Evolutionary conservation across 2,329 filamentous ascomycete genomes (phyloP), one percentile per base, ranked within the genome.

Genomic region (Paraconiothyrium brasiliense): DNA sequence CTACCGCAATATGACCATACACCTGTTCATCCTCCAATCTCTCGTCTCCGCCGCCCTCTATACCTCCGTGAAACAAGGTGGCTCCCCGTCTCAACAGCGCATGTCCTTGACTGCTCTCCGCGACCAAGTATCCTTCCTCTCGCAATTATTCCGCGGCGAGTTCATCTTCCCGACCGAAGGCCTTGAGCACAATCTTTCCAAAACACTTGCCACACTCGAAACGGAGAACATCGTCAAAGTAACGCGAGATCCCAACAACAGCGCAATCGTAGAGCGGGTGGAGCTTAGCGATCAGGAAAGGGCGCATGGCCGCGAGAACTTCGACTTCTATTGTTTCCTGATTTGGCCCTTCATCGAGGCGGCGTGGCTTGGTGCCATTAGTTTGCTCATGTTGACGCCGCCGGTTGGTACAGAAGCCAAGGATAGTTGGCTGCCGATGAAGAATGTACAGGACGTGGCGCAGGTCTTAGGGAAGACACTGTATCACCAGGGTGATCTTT

Each of bases 1-100:
- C 79, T 99, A 99, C 80, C 90, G 95, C 56, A 99, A 99, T 79
- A 98, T 98, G 95, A 97, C 94, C 0, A 99, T 99, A 64, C 95
- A 99, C 76, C 86, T 99, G 5, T 99, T 99, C 78, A 95, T 99
- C 60, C 91, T 93, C 2, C 94, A 98, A 76, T 92, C 94, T 0
- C 84, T 99, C 4, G 92, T 98, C 24, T 95, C 92, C 63, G 92
- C 90, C 4, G 92, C 92, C 32, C 90, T 99, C 84, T 99, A 99
- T 78, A 95, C 90, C 0, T 87, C 88, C 48, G 91, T 98, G 58
- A 99, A 99, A 79, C 89, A 89, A 64, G 95, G 95, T 16, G 94
- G 94, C n/a, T 92, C 92, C 0, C 91, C 92, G 0, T 84, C 89
- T 4, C 87, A 91, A 67, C 93, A 98, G 75, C 87, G 91, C 50